A percentile compares a stretch with the other conserved stretches of the same genome.
These are phyloP conservation scores for Coniella lustricola DNA, from an alignment of 2,329 filamentous ascomycete genomes.

Conservation along the genomic window DNA sequence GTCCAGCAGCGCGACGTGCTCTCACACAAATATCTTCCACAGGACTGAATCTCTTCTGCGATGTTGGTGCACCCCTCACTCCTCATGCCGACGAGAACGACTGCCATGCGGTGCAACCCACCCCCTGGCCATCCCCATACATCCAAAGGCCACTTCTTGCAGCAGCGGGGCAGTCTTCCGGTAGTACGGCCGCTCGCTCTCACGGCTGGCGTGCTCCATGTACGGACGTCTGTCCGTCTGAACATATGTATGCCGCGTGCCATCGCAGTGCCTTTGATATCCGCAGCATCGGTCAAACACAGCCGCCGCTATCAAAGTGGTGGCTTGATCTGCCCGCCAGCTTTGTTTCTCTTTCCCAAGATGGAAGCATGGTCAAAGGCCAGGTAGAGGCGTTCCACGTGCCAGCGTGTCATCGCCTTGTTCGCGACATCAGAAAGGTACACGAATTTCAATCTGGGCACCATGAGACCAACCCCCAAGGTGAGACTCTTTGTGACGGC, in stretches of 20 bases:
- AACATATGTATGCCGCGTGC: neutral
- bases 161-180: slow-evolving; percentile 1
- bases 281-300: neutral
- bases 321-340: neutral
- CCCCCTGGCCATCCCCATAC: neutral
- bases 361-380: neutral
- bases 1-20: neutral
- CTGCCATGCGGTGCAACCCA: neutral
- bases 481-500: neutral
- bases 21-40: neutral
- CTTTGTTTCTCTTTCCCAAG: neutral
- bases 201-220: slow-evolving; percentile 1
- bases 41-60: neutral
- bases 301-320: neutral
- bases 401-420: slow-evolving; percentile 1
- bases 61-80: too few species aligned
- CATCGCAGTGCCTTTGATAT: neutral
- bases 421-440: too few species aligned
- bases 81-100: neutral
- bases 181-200: neutral
- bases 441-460: neutral
- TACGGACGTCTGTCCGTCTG: too few species aligned
- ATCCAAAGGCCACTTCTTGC: neutral
- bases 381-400: neutral
- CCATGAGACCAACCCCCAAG: neutral